These are phyloP conservation scores for Venturia effusa DNA, from an alignment of 2,329 filamentous ascomycete genomes.

Conservation along the genomic window DNA sequence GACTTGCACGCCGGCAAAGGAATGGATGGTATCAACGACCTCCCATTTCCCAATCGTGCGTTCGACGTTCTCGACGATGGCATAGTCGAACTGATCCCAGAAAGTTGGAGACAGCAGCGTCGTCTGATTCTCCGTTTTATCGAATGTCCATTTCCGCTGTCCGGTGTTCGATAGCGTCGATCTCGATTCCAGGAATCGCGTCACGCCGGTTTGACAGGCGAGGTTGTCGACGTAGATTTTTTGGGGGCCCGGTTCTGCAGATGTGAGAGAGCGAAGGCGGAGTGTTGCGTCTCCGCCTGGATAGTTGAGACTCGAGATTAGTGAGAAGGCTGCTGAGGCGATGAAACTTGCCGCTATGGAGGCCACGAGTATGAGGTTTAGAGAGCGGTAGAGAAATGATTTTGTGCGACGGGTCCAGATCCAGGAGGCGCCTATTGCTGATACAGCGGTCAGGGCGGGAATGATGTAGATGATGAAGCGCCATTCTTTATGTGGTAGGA, in stretches of 20 bases:
- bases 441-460: slow-evolving; percentile 67
- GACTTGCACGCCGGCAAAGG: slow-evolving; percentile 39
- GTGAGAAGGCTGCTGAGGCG: slow-evolving; percentile 56
- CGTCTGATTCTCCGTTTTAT: slow-evolving; percentile 46
- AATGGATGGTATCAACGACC: slow-evolving; percentile 37
- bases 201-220: slow-evolving; percentile 52
- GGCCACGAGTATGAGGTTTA: slow-evolving; percentile 43
- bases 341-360: slow-evolving; percentile 52
- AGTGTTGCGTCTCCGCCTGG: slow-evolving; percentile 73
- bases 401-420: slow-evolving; percentile 54
- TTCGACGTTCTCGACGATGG: slow-evolving; percentile 41
- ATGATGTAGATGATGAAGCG: slow-evolving; percentile 88
- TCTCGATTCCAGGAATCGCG: slow-evolving; percentile 42
- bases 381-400: slow-evolving; percentile 42
- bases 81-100: slow-evolving; percentile 50
- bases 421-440: slow-evolving; percentile 59
- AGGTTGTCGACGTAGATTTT: slow-evolving; percentile 49
- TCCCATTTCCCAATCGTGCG: slow-evolving; percentile 42
- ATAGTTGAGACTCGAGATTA: slow-evolving; percentile 82
- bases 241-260: slow-evolving; percentile 20
- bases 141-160: slow-evolving; percentile 40
- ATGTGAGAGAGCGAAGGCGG: slow-evolving; percentile 27
- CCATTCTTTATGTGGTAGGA: slow-evolving; percentile 91
- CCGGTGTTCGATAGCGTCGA: slow-evolving; percentile 16
- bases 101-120: slow-evolving; percentile 39